A percentile compares a stretch with the other conserved stretches of the same genome.
phyloP scores from a whole-genome alignment of 805 yeast species.

The Nakazawaea ernobii region DNA sequence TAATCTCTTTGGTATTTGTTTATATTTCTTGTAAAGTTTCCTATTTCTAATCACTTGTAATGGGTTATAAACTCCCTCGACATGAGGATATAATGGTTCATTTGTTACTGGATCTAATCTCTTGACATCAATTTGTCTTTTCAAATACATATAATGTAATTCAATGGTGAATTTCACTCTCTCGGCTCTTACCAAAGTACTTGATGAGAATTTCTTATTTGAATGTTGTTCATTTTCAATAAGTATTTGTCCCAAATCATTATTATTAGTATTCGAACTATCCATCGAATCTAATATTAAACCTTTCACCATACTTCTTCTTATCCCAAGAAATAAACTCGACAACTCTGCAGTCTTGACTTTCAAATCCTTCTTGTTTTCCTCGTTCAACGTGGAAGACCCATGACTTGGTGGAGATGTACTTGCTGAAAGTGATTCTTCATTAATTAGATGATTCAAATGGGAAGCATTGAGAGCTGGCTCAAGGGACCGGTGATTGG shows the following conservation, averaged over 20 bases:
- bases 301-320: slow-evolving; percentile 31
- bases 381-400: slow-evolving; percentile 4
- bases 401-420: slow-evolving; percentile 3
- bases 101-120: slow-evolving; percentile 19
- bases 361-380: slow-evolving; percentile 13
- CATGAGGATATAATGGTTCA: slow-evolving; percentile 33
- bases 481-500: not conserved
- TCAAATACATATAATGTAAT: slow-evolving; percentile 43
- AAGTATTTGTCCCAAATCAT: slow-evolving; percentile 9
- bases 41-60: slow-evolving; percentile 77
- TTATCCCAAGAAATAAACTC: slow-evolving; percentile 33
- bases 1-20: slow-evolving; percentile 39
- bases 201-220: slow-evolving; percentile 23
- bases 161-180: slow-evolving; percentile 42
- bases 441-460: not conserved
- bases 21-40: slow-evolving; percentile 44
- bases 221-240: not conserved
- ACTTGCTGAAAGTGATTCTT: not conserved
- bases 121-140: slow-evolving; percentile 28
- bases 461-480: not conserved
- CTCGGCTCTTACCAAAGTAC: slow-evolving; percentile 41
- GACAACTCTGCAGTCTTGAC: slow-evolving; percentile 34
- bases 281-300: slow-evolving; percentile 20
- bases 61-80: slow-evolving; percentile 75
- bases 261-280: not conserved